Percentiles rank a stretch among this genome's conserved stretches.
These are phyloP conservation scores for Schizophyllum amplum DNA, from an alignment of 1,284 basidiomycete genomes.

Conservation along the genomic window DNA sequence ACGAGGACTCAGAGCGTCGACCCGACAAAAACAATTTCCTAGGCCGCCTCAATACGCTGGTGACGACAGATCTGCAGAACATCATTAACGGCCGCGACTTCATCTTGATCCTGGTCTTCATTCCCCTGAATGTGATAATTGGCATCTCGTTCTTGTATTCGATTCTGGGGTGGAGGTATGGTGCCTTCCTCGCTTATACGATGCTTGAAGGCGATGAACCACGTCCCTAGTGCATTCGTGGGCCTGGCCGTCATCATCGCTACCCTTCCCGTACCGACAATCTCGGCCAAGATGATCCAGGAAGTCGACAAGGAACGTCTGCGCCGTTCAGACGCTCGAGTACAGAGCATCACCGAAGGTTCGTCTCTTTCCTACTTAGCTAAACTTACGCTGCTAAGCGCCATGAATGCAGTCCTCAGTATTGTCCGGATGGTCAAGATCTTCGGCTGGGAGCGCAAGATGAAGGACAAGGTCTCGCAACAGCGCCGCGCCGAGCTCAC, in stretches of 20 bases:
- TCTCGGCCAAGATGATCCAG: slow-evolving; percentile 19
- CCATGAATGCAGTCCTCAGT: slow-evolving; percentile 4
- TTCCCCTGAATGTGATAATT: slow-evolving; percentile 19
- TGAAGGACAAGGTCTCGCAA: slow-evolving; percentile 12
- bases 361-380: neutral
- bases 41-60: slow-evolving; percentile 50
- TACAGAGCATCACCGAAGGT: slow-evolving; percentile 23
- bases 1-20: slow-evolving; percentile 16
- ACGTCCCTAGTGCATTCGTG: slow-evolving; percentile 33
- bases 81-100: slow-evolving; percentile 33
- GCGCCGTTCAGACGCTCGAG: slow-evolving; percentile 29
- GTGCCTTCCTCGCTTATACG: neutral
- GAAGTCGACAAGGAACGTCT: slow-evolving; percentile 17
- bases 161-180: slow-evolving; percentile 31
- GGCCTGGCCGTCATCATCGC: slow-evolving; percentile 43
- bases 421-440: slow-evolving; percentile 13
- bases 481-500: slow-evolving; percentile 6
- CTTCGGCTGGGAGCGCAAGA: slow-evolving; percentile 13
- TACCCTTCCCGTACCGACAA: slow-evolving; percentile 40
- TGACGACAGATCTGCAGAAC: slow-evolving; percentile 35
- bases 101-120: slow-evolving; percentile 23
- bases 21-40: slow-evolving; percentile 27
- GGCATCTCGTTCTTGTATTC: slow-evolving; percentile 29
- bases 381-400: neutral
- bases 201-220: neutral